A percentile compares a stretch with the other conserved stretches of the same genome.
Conservation (phyloP, 2,329 filamentous ascomycete genomes). For the Fonsecaea pugnacius region DNA sequence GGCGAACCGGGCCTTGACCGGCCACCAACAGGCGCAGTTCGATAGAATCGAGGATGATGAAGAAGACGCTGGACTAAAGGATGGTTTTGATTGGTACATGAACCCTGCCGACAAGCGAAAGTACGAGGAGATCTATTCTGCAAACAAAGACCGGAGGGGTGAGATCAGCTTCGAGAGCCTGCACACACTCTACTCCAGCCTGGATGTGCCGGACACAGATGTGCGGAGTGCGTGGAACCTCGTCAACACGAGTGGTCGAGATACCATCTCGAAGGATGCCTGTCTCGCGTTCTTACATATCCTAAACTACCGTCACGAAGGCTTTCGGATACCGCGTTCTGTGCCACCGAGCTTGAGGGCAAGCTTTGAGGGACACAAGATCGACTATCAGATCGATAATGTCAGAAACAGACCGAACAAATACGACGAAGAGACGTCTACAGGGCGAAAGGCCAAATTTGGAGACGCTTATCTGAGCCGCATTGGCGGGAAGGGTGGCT, state of each 20-base stretch:
- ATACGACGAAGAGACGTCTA: constrained; percentile 77
- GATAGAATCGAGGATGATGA: constrained; percentile 77
- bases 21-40: constrained; percentile 68
- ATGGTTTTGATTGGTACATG: constrained; percentile 99
- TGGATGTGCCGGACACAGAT: constrained; percentile 72
- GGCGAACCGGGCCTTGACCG: constrained; percentile 76
- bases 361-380: constrained; percentile 93
- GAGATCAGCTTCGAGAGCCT: constrained; percentile 59
- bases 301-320: constrained; percentile 92
- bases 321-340: constrained; percentile 87
- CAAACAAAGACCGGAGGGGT: constrained; percentile 84
- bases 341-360: constrained; percentile 89
- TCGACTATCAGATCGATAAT: constrained; percentile 91
- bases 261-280: constrained; percentile 91
- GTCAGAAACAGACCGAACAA: constrained; percentile 61
- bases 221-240: constrained; percentile 95
- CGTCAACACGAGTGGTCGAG: constrained; percentile 83
- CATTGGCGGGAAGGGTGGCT: constrained; percentile 76
- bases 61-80: constrained; percentile 82
- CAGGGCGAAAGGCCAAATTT: constrained; percentile 93
- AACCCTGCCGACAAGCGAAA: constrained; percentile 85
- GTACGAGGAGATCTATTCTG: constrained; percentile 96
- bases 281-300: constrained; percentile 95
- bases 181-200: constrained; percentile 64
- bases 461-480: constrained; percentile 95